Evolutionary conservation across 2,329 filamentous ascomycete species (phyloP).

Genomic region (Balansia obtecta): DNA sequence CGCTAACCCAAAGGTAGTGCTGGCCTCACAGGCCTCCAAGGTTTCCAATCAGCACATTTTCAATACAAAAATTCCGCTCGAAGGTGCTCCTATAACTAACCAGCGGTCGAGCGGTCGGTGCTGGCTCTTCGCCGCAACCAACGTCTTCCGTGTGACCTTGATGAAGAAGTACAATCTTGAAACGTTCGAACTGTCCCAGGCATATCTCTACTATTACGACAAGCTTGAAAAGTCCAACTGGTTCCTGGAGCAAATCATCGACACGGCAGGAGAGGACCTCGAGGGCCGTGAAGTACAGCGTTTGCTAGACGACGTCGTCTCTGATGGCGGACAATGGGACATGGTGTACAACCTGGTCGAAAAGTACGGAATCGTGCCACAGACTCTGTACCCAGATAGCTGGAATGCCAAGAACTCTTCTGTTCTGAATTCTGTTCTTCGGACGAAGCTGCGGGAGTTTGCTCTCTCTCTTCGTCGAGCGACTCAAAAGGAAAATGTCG

Average conservation of each 20-base stretch:
- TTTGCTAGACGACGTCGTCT: conserved; percentile 54
- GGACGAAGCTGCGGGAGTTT: conserved; percentile 78
- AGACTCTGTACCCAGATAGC: conserved; percentile 68
- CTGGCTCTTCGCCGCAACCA: conserved; percentile 89
- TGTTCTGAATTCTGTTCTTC: conserved; percentile 61
- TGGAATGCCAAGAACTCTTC: conserved; percentile 64
- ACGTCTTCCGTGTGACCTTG: conserved; percentile 77
- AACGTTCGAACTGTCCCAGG: conserved; percentile 74
- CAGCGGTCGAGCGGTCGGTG: conserved; percentile 72
- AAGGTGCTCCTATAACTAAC: conserved; percentile 75
- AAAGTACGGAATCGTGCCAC: conserved; percentile 83
- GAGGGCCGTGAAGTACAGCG: conserved; percentile 62
- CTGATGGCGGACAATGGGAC: conserved; percentile 83
- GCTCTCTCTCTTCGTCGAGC: conserved; percentile 54
- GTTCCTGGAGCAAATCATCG: conserved; percentile 74
- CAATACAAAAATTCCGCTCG: conserved; percentile 70
- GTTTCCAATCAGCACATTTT: conserved; percentile 67
- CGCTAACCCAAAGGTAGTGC: conserved; percentile 51
- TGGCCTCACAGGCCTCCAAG: conserved; percentile 49
- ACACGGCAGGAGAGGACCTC: conserved; percentile 57
- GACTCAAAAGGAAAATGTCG: not conserved
- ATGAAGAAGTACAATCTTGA: conserved; percentile 73
- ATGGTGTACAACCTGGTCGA: conserved; percentile 78
- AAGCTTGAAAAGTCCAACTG: conserved; percentile 87
- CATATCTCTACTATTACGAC: conserved; percentile 87